Evolutionary conservation across 2,329 filamentous ascomycete species (phyloP).

Genomic region (Claviceps purpurea): DNA sequence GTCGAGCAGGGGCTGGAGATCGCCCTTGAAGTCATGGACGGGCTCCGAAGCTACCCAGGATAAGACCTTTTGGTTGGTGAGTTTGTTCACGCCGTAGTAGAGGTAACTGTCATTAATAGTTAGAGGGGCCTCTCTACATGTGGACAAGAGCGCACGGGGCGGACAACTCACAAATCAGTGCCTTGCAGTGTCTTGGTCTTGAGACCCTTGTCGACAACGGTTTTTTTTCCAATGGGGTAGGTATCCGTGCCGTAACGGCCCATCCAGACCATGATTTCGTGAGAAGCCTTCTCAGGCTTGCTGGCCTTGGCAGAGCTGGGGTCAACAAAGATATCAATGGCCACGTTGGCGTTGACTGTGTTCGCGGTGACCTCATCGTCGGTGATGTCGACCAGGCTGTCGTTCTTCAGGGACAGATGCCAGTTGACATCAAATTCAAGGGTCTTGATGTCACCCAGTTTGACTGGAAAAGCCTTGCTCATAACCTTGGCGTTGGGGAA

Average conservation of each 20-base stretch:
- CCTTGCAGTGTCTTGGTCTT: constrained; percentile 25
- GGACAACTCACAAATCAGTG: constrained; percentile 26
- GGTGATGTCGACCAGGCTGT: constrained; percentile 21
- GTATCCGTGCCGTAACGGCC: constrained; percentile 31
- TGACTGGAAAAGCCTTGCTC: constrained; percentile 27
- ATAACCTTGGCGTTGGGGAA: constrained; percentile 40
- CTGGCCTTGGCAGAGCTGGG: constrained; percentile 24
- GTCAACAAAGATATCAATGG: constrained; percentile 46
- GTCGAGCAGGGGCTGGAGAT: constrained; percentile 31
- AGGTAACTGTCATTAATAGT: constrained; percentile 19
- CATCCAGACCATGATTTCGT: constrained; percentile 47
- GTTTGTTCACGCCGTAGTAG: constrained; percentile 26
- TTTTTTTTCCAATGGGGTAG: constrained; percentile 30
- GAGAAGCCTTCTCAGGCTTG: constrained; percentile 27
- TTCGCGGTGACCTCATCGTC: constrained; percentile 18
- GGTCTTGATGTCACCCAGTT: constrained; percentile 23
- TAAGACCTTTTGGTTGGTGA: constrained; percentile 29
- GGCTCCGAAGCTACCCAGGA: constrained; percentile 31
- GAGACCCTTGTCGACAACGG: constrained; percentile 10
- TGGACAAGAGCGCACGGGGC: background rate
- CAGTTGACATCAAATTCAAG: constrained; percentile 34
- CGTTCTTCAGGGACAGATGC: constrained; percentile 32
- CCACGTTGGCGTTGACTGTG: constrained; percentile 40
- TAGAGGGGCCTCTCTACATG: background rate
- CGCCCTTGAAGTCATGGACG: constrained; percentile 29